A percentile compares a stretch with the other conserved stretches of the same genome.
phyloP scores from a whole-genome alignment of 208 protist species.

The Endotrypanum monterogeii region DNA sequence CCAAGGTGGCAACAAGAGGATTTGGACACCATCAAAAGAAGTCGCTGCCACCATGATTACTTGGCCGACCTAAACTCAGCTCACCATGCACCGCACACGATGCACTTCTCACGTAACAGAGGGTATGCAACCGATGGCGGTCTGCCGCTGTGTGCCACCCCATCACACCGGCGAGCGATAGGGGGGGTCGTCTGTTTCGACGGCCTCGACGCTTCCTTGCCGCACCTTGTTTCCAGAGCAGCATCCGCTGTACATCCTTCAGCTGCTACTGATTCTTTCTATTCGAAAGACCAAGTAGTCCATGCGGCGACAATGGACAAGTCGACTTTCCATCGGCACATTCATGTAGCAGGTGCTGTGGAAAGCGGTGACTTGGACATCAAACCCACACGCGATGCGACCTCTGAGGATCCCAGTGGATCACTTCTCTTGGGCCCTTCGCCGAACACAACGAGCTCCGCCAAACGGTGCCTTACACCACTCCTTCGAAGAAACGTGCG shows the following conservation, averaged over 20 bases:
- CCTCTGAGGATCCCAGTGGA: not conserved
- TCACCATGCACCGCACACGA: constrained; percentile 11
- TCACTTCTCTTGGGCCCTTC: not conserved
- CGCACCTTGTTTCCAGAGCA: not conserved
- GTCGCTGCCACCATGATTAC: constrained; percentile 38
- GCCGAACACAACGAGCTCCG: not conserved
- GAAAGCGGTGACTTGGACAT: not conserved
- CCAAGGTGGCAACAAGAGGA: constrained; percentile 22
- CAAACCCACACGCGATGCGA: too few species aligned
- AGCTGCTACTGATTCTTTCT: not conserved
- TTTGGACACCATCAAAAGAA: not conserved
- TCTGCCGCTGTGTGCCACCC: not conserved
- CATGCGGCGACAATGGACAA: not conserved
- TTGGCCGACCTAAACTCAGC: constrained; percentile 26
- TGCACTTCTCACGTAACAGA: not conserved
- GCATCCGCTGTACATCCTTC: not conserved
- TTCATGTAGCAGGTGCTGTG: not conserved
- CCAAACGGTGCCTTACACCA: not conserved
- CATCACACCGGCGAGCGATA: not conserved
- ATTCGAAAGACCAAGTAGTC: not conserved
- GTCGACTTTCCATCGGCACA: not conserved
- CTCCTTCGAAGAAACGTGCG: not conserved
- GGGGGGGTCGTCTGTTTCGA: not conserved
- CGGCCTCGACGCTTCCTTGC: not conserved
- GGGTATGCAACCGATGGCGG: not conserved